phyloP scores from a whole-genome alignment of 2,329 filamentous ascomycete genomes.

The Chaetomiaceae sp. region DNA sequence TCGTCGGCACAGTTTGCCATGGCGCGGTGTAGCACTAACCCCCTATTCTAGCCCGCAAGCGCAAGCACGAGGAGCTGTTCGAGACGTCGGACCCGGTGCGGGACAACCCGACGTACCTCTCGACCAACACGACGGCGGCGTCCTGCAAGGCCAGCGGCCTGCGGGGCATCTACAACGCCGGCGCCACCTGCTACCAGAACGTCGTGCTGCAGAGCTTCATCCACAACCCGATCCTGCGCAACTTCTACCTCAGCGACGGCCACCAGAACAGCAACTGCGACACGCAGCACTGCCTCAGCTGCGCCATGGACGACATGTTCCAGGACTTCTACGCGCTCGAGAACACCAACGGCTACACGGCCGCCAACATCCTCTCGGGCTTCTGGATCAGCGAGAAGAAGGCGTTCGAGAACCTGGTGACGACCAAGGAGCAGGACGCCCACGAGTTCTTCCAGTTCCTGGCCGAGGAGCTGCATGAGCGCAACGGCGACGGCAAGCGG shows the following conservation, averaged over 20 bases:
- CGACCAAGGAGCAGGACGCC: constrained; percentile 92
- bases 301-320: constrained; percentile 68
- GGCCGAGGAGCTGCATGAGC: constrained; percentile 81
- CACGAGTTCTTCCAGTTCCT: constrained; percentile 97
- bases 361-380: constrained; percentile 79
- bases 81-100: constrained; percentile 46
- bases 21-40: neutral
- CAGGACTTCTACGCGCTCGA: constrained; percentile 66
- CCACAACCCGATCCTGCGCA: constrained; percentile 85
- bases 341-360: constrained; percentile 82
- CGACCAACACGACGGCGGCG: constrained; percentile 68
- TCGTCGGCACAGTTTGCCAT: neutral
- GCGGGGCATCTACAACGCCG: constrained; percentile 91
- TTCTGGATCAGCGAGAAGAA: constrained; percentile 82
- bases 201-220: constrained; percentile 90
- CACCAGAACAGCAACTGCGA: constrained; percentile 73
- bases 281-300: constrained; percentile 57
- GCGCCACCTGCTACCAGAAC: constrained; percentile 98
- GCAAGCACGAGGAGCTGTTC: constrained; percentile 68
- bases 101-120: constrained; percentile 71
- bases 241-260: constrained; percentile 87
- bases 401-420: constrained; percentile 68
- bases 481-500: constrained; percentile 65
- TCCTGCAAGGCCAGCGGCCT: constrained; percentile 84
- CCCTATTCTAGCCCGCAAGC: constrained; percentile 55